A percentile compares a stretch with the other conserved stretches of the same genome.
phyloP scores from a whole-genome alignment of 2,329 filamentous ascomycete genomes.

The Chrysoporthe cubensis region DNA sequence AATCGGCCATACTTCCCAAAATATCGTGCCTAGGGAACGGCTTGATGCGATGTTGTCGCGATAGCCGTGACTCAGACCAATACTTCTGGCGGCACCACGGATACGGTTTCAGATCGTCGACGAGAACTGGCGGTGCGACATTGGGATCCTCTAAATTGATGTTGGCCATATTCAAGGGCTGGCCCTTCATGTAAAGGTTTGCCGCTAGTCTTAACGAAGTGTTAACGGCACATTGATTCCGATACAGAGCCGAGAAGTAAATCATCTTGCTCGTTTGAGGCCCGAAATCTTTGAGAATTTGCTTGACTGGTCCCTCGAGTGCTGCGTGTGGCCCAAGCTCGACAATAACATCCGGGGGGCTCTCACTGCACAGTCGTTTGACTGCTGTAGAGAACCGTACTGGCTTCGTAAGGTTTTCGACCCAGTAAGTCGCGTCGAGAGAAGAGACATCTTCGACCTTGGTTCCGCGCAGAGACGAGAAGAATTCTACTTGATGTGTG shows the following conservation, averaged over 20 bases:
- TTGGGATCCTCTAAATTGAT: constrained; percentile 16
- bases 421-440: constrained; percentile 48
- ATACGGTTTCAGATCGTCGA: constrained; percentile 46
- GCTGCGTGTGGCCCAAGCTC: constrained; percentile 39
- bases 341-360: constrained; percentile 32
- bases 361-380: constrained; percentile 35
- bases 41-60: constrained; percentile 40
- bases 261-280: constrained; percentile 30
- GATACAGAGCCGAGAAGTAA: constrained; percentile 37
- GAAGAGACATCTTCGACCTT: constrained; percentile 40
- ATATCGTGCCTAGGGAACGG: constrained; percentile 44
- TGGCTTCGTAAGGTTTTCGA: constrained; percentile 46
- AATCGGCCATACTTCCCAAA: constrained; percentile 40
- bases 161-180: constrained; percentile 6
- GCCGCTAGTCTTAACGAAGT: constrained; percentile 16
- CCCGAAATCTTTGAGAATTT: constrained; percentile 34
- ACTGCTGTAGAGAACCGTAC: constrained; percentile 46
- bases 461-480: constrained; percentile 47
- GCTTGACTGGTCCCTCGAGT: constrained; percentile 37
- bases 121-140: constrained; percentile 5
- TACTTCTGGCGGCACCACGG: constrained; percentile 50
- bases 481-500: constrained; percentile 43
- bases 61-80: constrained; percentile 44
- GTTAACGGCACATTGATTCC: constrained; percentile 31
- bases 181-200: constrained; percentile 21